A percentile compares a stretch with the other conserved stretches of the same genome.
These are phyloP conservation scores for Rosa persica DNA, from an alignment of 306 rosid genomes.

Conservation along the genomic window DNA sequence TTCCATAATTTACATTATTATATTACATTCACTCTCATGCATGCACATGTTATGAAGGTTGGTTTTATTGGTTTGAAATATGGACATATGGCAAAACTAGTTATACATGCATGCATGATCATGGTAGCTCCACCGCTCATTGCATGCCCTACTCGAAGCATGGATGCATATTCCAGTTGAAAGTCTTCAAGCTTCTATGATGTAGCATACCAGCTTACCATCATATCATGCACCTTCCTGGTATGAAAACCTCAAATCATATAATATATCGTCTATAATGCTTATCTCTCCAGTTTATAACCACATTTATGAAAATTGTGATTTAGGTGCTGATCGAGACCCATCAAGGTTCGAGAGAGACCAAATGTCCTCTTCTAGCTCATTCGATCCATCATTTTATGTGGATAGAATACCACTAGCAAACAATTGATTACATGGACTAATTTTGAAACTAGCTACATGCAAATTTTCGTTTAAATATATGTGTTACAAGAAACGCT, in stretches of 20 bases:
- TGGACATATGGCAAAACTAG: not conserved
- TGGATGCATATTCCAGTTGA: not conserved
- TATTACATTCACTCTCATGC: not conserved
- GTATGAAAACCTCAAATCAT: slow-evolving; percentile 4
- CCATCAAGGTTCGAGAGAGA: not conserved
- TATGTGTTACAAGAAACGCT: not conserved
- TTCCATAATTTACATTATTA: slow-evolving; percentile 7
- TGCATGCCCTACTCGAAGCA: not conserved
- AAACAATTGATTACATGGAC: not conserved
- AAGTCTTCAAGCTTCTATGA: not conserved
- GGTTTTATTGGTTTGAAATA: not conserved
- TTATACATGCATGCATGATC: not conserved
- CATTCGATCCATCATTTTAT: not conserved
- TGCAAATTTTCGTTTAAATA: not conserved
- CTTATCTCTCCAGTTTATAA: not conserved
- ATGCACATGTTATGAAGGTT: not conserved
- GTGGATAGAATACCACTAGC: not conserved
- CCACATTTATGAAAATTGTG: not conserved
- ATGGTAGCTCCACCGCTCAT: not conserved
- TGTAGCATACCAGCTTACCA: not conserved
- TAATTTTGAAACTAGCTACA: not conserved
- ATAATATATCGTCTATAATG: not conserved
- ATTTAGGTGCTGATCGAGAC: not conserved
- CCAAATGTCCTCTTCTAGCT: not conserved
- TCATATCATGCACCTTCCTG: slow-evolving; percentile 2